phyloP scores from a whole-genome alignment of 148 eudicot species.

The Heliamphora exappendiculata region DNA sequence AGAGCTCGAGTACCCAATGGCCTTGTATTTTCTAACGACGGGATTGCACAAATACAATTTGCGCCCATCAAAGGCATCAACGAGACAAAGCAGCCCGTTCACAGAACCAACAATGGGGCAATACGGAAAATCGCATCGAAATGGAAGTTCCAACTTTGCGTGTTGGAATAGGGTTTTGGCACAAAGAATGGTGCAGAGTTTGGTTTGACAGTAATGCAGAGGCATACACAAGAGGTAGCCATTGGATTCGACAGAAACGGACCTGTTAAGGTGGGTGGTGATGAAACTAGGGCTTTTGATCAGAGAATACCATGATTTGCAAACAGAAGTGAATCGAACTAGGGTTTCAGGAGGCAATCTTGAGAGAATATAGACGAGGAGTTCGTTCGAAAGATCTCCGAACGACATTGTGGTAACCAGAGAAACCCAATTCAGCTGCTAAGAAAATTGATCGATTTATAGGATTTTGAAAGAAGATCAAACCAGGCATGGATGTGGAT shows the following conservation, averaged over 20 bases:
- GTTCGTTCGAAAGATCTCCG: constrained; percentile 6
- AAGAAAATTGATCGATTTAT: not conserved
- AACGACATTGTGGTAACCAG: not conserved
- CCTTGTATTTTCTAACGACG: constrained; percentile 1
- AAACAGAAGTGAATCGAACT: constrained; percentile 8
- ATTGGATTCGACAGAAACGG: not conserved
- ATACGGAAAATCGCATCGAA: not conserved
- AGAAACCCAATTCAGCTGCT: not conserved
- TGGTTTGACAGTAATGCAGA: not conserved
- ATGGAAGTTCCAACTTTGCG: not conserved
- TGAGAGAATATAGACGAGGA: constrained; percentile 13
- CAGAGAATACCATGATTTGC: constrained; percentile 15
- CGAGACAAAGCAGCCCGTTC: not conserved
- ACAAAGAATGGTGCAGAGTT: not conserved
- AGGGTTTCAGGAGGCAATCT: constrained; percentile 12
- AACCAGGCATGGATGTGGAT: not conserved
- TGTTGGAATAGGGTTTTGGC: not conserved
- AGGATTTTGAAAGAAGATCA: not conserved
- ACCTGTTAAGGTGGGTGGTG: constrained; percentile 8
- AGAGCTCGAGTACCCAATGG: not conserved
- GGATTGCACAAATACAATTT: constrained; percentile 9
- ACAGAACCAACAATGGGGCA: not conserved
- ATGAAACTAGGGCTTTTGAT: constrained; percentile 20
- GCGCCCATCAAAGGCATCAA: not conserved
- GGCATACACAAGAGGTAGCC: constrained; percentile 11